Evolutionary conservation across 306 rosid genomes (phyloP).

Genomic region (Fagus sylvatica): DNA sequence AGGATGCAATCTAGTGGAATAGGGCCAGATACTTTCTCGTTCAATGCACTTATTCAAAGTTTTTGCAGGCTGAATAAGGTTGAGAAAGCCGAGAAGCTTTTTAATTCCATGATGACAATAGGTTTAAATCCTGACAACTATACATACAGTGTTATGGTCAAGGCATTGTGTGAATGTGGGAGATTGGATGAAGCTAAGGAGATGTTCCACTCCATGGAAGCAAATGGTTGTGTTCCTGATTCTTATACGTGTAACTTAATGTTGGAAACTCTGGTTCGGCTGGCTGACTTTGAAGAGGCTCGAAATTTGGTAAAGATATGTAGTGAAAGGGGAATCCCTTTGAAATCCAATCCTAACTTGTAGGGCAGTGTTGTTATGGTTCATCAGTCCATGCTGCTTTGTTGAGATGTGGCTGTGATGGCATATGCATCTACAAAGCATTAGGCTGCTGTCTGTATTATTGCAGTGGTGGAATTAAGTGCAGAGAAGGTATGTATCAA

Average conservation of each 20-base stretch:
- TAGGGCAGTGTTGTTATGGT: slow-evolving; percentile 9
- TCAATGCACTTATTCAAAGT: slow-evolving; percentile 65
- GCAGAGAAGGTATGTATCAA: background rate
- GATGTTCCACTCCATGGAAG: slow-evolving; percentile 64
- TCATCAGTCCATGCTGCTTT: background rate
- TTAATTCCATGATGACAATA: slow-evolving; percentile 52
- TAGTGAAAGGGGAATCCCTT: slow-evolving; percentile 35
- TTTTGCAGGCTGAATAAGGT: slow-evolving; percentile 56
- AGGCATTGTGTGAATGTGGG: slow-evolving; percentile 52
- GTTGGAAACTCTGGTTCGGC: slow-evolving; percentile 42
- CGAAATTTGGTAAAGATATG: slow-evolving; percentile 46
- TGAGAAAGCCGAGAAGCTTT: slow-evolving; percentile 62
- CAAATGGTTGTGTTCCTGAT: slow-evolving; percentile 61
- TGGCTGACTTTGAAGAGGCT: slow-evolving; percentile 47
- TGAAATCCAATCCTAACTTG: slow-evolving; percentile 31
- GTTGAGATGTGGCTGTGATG: background rate
- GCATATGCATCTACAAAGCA: background rate
- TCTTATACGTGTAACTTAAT: slow-evolving; percentile 53
- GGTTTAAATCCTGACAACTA: slow-evolving; percentile 65
- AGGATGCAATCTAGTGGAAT: slow-evolving; percentile 67
- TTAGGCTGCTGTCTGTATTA: background rate
- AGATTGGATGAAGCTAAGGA: slow-evolving; percentile 71
- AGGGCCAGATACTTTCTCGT: slow-evolving; percentile 67
- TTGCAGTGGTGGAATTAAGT: background rate
- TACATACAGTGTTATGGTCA: slow-evolving; percentile 65